phyloP scores from a whole-genome alignment of 768 basidiomycete species.

The Termitomyces sp. region DNA sequence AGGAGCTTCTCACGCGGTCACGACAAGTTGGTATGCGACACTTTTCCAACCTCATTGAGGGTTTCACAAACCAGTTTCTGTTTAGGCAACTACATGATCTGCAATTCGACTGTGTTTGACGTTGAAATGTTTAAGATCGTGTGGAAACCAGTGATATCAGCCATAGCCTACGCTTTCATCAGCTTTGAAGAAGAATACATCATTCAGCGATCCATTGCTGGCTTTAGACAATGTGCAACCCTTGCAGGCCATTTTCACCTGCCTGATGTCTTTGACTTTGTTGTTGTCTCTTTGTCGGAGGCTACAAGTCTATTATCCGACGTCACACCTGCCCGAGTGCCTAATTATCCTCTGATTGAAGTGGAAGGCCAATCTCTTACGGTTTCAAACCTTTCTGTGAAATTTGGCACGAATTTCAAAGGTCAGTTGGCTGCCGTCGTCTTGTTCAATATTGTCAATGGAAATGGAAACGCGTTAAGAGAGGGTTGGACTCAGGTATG shows the following conservation, averaged over 20 bases:
- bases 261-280: slow-evolving; percentile 95
- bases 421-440: slow-evolving; percentile 96
- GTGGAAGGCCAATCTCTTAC: slow-evolving; percentile 88
- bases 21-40: slow-evolving; percentile 63
- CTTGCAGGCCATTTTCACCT: slow-evolving; percentile 84
- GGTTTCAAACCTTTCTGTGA: slow-evolving; percentile 86
- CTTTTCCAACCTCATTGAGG: not conserved
- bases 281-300: slow-evolving; percentile 87
- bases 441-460: slow-evolving; percentile 95
- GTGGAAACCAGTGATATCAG: slow-evolving; percentile 92
- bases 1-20: slow-evolving; percentile 82
- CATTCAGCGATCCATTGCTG: slow-evolving; percentile 89
- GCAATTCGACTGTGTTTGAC: slow-evolving; percentile 80
- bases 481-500: slow-evolving; percentile 91
- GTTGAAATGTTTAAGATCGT: slow-evolving; percentile 89
- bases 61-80: slow-evolving; percentile 1
- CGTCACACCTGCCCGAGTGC: slow-evolving; percentile 59
- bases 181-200: slow-evolving; percentile 96
- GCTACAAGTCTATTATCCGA: slow-evolving; percentile 86
- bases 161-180: slow-evolving; percentile 93
- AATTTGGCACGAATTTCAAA: slow-evolving; percentile 92
- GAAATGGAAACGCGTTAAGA: slow-evolving; percentile 88
- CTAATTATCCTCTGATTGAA: slow-evolving; percentile 84
- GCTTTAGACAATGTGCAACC: slow-evolving; percentile 95
- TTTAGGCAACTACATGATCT: slow-evolving; percentile 65